Evolutionary conservation across 2,329 filamentous ascomycete species (phyloP).

Genomic region (Penicillium sp.): DNA sequence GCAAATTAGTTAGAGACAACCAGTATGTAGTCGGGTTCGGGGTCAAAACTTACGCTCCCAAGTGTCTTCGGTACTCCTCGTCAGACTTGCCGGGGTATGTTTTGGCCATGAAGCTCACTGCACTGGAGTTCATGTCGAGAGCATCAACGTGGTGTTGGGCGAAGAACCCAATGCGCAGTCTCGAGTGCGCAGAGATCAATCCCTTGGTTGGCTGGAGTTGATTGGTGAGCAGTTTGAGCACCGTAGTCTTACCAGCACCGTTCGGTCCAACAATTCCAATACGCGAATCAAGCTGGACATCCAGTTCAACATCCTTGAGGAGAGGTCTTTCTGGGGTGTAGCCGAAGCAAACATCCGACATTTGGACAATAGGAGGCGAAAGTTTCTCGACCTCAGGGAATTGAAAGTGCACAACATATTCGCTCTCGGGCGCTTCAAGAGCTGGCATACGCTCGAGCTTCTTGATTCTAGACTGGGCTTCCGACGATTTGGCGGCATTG

Average conservation of each 20-base stretch:
- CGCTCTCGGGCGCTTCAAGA: conserved; percentile 82
- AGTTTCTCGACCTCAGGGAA: conserved; percentile 98
- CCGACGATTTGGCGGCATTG: conserved; percentile 97
- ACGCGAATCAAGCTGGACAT: conserved; percentile 95
- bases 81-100: conserved; percentile 87
- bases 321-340: conserved; percentile 79
- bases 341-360: conserved; percentile 88
- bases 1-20: background rate
- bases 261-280: conserved; percentile 99
- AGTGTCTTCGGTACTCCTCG: conserved; percentile 92
- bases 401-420: conserved; percentile 94
- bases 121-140: conserved; percentile 81
- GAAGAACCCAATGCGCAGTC: conserved; percentile 92
- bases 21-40: background rate
- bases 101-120: conserved; percentile 95
- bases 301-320: conserved; percentile 83
- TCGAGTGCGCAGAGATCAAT: conserved; percentile 82
- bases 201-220: conserved; percentile 75
- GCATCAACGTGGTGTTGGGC: conserved; percentile 98
- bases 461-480: conserved; percentile 98
- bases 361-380: conserved; percentile 95
- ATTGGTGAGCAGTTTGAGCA: conserved; percentile 95
- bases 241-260: conserved; percentile 96
- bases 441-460: conserved; percentile 97
- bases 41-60: conserved; percentile 72